Base-by-base conservation (phyloP, 148 eudicot genomes). In the Mesembryanthemum crystallinum region DNA sequence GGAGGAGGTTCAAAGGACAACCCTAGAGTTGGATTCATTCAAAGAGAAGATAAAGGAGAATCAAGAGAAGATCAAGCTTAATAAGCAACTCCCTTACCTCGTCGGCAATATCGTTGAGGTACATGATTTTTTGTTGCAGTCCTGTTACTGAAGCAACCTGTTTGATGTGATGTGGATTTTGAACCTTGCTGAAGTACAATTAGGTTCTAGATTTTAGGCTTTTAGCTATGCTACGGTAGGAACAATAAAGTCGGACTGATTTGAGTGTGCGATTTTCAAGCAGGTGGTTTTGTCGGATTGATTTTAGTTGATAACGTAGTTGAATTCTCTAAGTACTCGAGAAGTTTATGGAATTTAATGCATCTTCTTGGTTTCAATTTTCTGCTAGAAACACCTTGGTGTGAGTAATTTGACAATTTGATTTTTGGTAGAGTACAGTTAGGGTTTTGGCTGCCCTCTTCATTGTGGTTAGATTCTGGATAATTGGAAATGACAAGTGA, bases 51-150 rank as follows among this genome's bases (percentile, higher is more conserved):
- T 88, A 14, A 95, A 92, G 82, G 97, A 92, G 88, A 95, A 95
- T 88, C 96, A 92, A 58, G 98, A 95, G 82, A 95, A 92, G 81
- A 95, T 92, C 70, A 95, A 95, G 75, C 89, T 95, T 67, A 95
- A 95, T 78, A 92, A 92, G 84, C 98, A 95, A 67, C 94, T 95
- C 73, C 98, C 98, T 9, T 95, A 92, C 71, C 84, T 95, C 74
- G 98, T 95, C 24, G 98, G 97, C 21, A 95, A 95, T 80, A 89
- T 95, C 39, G 98, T 95, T 54, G 97, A 95, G 97, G 98, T 94
- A 83, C 1, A 6, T 17, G 3, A 8, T 49, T 63, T 43, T 28
- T 63, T 8, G 17, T 29, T n/a, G n/a, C n/a, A n/a, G n/a, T n/a
- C n/a, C n/a, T n/a, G n/a, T n/a, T n/a, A n/a, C n/a, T n/a, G n/a